Conservation (phyloP, 2,329 filamentous ascomycete genomes). For the Colletotrichum eleusines region DNA sequence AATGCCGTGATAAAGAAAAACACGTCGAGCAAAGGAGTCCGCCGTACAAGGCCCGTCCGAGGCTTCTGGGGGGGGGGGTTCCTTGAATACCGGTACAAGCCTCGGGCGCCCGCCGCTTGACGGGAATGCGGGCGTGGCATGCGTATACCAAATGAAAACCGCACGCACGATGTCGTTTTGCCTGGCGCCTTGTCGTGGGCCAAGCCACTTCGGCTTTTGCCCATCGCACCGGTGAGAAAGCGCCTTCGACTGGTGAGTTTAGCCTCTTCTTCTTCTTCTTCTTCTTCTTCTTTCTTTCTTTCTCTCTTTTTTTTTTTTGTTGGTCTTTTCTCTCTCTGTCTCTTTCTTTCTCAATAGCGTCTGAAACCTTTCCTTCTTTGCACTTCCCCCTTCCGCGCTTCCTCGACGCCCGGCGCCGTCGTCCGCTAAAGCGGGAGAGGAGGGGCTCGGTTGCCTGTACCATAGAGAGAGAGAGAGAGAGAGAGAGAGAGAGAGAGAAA, state of each 20-base stretch:
- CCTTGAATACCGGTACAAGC: slow-evolving; percentile 8
- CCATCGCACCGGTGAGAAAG: neutral
- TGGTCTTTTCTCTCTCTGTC: too few species aligned
- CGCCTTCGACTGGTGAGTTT: neutral
- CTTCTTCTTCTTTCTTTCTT: neutral
- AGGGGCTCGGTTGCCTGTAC: neutral
- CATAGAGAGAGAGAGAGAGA: too few species aligned
- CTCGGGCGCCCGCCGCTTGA: slow-evolving; percentile 4
- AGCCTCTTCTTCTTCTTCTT: neutral
- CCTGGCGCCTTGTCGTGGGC: neutral
- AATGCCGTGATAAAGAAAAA: neutral
- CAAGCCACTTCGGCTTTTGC: neutral
- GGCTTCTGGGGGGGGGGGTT: neutral
- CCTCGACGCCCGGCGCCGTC: too few species aligned
- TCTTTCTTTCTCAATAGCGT: neutral
- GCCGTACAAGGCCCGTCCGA: neutral
- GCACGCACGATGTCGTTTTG: neutral
- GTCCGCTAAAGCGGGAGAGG: neutral
- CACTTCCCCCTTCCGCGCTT: too few species aligned
- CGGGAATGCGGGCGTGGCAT: slow-evolving; percentile 22
- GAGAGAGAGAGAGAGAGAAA: too few species aligned
- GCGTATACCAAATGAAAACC: neutral
- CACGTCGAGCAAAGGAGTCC: slow-evolving; percentile 4
- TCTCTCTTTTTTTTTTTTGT: too few species aligned
- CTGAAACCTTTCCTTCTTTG: neutral